Percentiles rank a stretch among this genome's conserved stretches.
Conservation (phyloP, 257 asterid species). For the Rubia yunnanensis region DNA sequence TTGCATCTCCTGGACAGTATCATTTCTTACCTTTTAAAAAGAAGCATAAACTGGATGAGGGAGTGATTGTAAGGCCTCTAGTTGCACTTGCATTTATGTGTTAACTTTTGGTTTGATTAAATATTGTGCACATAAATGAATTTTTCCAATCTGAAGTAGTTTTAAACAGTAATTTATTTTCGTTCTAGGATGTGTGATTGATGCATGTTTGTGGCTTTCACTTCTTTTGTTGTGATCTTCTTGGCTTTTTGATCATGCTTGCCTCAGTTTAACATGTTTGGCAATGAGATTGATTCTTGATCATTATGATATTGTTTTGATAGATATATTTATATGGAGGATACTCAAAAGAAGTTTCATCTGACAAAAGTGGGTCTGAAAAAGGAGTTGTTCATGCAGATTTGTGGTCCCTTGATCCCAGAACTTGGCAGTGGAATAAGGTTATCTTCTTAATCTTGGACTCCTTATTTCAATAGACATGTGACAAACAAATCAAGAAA, state of each 20-base stretch:
- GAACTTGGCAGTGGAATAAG: slow-evolving; percentile 99
- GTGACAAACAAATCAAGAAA: too few species aligned
- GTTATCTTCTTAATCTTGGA: slow-evolving; percentile 29
- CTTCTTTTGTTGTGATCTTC: not conserved
- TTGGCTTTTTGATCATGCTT: not conserved
- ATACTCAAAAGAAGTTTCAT: slow-evolving; percentile 79
- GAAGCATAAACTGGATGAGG: not conserved
- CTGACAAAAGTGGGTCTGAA: slow-evolving; percentile 78
- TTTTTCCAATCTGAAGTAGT: not conserved
- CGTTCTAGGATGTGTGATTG: not conserved
- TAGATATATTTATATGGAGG: slow-evolving; percentile 96
- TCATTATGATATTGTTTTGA: not conserved
- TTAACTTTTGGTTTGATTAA: not conserved
- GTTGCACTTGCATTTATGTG: not conserved
- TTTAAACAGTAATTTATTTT: not conserved
- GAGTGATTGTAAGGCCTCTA: not conserved
- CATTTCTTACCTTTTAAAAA: not conserved
- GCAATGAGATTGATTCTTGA: not conserved
- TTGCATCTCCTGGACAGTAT: not conserved
- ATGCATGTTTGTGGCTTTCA: not conserved
- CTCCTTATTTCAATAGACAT: not conserved
- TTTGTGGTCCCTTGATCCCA: slow-evolving; percentile 95
- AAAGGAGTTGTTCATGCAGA: slow-evolving; percentile 91
- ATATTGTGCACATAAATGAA: not conserved
- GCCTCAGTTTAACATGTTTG: not conserved